These are phyloP conservation scores for Ascochyta pisi DNA, from an alignment of 2,329 filamentous ascomycete genomes.

Conservation along the genomic window DNA sequence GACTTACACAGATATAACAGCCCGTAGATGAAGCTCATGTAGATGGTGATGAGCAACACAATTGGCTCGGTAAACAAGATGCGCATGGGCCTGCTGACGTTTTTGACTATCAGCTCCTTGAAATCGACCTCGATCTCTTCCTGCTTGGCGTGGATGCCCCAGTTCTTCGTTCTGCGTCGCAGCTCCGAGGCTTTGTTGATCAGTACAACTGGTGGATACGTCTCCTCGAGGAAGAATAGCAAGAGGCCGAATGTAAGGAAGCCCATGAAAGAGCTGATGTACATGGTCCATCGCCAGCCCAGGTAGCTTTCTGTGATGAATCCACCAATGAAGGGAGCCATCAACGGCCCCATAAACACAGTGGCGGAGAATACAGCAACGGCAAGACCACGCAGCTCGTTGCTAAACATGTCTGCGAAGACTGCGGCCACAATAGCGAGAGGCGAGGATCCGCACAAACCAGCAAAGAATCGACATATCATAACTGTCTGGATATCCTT, in stretches of 20 bases:
- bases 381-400: conserved; percentile 49
- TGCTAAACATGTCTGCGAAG: conserved; percentile 65
- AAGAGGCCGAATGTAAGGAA: conserved; percentile 57
- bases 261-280: conserved; percentile 64
- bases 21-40: conserved; percentile 52
- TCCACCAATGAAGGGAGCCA: conserved; percentile 62
- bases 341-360: conserved; percentile 58
- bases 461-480: conserved; percentile 61
- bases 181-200: conserved; percentile 63
- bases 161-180: conserved; percentile 63
- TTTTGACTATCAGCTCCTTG: conserved; percentile 58
- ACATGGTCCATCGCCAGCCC: conserved; percentile 64
- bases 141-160: conserved; percentile 67
- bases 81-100: conserved; percentile 59
- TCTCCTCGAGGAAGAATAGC: conserved; percentile 63
- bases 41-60: conserved; percentile 56
- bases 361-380: conserved; percentile 61
- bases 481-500: conserved; percentile 63
- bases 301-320: conserved; percentile 58
- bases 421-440: conserved; percentile 61
- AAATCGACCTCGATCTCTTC: conserved; percentile 63
- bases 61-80: conserved; percentile 60
- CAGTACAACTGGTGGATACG: conserved; percentile 65
- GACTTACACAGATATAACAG: conserved; percentile 7
- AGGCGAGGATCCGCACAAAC: conserved; percentile 62